Conservation (phyloP, 768 basidiomycete genomes). For the Pleurotus ostreatus region DNA sequence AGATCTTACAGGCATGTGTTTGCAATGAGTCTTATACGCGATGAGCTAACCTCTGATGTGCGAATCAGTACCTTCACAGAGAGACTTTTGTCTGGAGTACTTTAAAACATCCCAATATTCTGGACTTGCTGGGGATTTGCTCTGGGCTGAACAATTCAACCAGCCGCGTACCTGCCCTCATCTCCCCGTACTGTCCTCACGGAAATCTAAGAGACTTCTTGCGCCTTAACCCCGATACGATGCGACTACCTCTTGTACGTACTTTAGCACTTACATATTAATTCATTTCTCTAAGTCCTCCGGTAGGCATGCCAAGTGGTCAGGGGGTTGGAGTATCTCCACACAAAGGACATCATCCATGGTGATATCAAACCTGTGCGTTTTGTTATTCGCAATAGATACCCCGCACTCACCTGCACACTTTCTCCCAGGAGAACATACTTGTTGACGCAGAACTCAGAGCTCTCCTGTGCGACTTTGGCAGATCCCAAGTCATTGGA, state of each 20-base stretch:
- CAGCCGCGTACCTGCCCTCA: slow-evolving; percentile 5
- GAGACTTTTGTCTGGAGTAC: slow-evolving; percentile 3
- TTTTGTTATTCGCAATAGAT: no score
- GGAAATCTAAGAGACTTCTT: slow-evolving; percentile 8
- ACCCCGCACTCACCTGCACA: not conserved
- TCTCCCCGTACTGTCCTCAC: slow-evolving; percentile 11
- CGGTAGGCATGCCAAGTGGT: slow-evolving; percentile 13
- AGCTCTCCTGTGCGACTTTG: slow-evolving; percentile 18
- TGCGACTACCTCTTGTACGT: slow-evolving; percentile 10
- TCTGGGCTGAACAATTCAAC: not conserved
- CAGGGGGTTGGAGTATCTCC: slow-evolving; percentile 16
- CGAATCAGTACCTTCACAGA: slow-evolving; percentile 5
- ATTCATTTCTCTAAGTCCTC: not conserved
- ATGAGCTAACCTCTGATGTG: not conserved
- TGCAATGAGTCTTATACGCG: no score
- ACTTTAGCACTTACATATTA: no score
- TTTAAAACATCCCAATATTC: slow-evolving; percentile 9
- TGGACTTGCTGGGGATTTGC: slow-evolving; percentile 2
- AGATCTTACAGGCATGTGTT: not conserved
- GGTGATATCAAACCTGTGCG: slow-evolving; percentile 18
- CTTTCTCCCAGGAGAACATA: slow-evolving; percentile 10
- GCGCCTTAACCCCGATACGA: not conserved
- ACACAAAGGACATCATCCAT: slow-evolving; percentile 13
- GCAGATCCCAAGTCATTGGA: slow-evolving; percentile 14
- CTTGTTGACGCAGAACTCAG: slow-evolving; percentile 11